phyloP scores from a whole-genome alignment of 2,329 filamentous ascomycete species.

The Pyrenochaeta sp. region DNA sequence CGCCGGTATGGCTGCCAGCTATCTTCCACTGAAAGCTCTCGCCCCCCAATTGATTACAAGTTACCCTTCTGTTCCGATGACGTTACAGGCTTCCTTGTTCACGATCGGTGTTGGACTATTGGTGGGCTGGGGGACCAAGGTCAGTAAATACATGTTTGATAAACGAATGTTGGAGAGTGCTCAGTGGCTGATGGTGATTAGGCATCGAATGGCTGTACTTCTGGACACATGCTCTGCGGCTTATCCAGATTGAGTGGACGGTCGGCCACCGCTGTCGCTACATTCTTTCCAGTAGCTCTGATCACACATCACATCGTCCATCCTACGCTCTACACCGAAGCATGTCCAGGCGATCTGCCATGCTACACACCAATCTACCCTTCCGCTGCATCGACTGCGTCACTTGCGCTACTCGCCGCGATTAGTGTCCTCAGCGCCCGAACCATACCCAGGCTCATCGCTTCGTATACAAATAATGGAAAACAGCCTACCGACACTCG shows the following conservation, averaged over 20 bases:
- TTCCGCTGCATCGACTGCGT: conserved; percentile 33
- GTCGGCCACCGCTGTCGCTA: conserved; percentile 56
- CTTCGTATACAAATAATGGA: conserved; percentile 1
- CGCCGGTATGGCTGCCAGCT: conserved; percentile 54
- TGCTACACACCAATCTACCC: conserved; percentile 60
- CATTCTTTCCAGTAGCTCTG: conserved; percentile 45
- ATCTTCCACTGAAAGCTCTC: conserved; percentile 52
- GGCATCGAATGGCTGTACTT: conserved; percentile 59
- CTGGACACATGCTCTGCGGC: conserved; percentile 65
- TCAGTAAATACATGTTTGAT: conserved; percentile 26
- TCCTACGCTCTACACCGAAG: conserved; percentile 49
- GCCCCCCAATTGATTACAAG: conserved; percentile 56
- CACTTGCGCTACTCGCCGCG: conserved; percentile 47
- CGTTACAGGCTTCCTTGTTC: conserved; percentile 46
- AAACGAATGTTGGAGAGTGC: not conserved
- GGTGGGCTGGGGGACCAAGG: conserved; percentile 63
- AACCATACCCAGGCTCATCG: conserved; percentile 33
- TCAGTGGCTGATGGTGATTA: conserved; percentile 19
- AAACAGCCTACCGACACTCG: conserved; percentile 16
- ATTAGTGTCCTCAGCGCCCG: conserved; percentile 36
- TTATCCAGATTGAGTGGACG: conserved; percentile 59
- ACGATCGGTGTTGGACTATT: conserved; percentile 55
- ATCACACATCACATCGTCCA: conserved; percentile 51
- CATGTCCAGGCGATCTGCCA: conserved; percentile 50
- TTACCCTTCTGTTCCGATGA: conserved; percentile 51